These are phyloP conservation scores for Coemansia sp. DNA, from an alignment of 192 early-diverging fungal genomes.

Conservation along the genomic window DNA sequence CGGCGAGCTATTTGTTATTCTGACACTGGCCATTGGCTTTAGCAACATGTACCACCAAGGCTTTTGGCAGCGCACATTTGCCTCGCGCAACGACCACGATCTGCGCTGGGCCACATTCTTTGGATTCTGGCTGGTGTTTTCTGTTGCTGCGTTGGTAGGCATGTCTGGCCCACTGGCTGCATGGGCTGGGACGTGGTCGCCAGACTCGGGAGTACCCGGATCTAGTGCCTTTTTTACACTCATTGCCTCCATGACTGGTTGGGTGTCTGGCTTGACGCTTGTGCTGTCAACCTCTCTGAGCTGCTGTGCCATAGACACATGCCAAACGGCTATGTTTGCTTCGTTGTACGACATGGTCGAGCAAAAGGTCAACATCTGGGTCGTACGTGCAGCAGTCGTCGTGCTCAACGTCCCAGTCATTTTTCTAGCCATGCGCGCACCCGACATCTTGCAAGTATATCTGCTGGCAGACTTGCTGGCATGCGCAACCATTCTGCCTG, in stretches of 20 bases:
- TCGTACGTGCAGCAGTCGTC: constrained; percentile 42
- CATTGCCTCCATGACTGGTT: constrained; percentile 55
- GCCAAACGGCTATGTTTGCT: constrained; percentile 66
- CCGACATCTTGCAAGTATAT: constrained; percentile 61
- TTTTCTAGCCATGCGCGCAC: constrained; percentile 55
- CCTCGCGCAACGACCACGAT: constrained; percentile 62
- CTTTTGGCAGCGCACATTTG: constrained; percentile 73
- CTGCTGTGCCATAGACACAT: constrained; percentile 65
- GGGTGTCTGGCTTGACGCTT: constrained; percentile 60
- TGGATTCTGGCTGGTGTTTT: constrained; percentile 57
- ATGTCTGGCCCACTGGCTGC: constrained; percentile 64
- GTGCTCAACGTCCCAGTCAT: constrained; percentile 55
- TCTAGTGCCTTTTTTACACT: constrained; percentile 69
- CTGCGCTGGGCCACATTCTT: constrained; percentile 56
- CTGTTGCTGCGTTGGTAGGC: constrained; percentile 57
- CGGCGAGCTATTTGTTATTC: constrained; percentile 61
- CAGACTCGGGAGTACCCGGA: constrained; percentile 42
- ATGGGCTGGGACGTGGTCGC: constrained; percentile 60
- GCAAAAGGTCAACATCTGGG: constrained; percentile 46
- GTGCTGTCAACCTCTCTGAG: constrained; percentile 62
- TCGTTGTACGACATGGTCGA: constrained; percentile 60
- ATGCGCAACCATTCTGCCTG: constrained; percentile 56
- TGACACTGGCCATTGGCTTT: constrained; percentile 60
- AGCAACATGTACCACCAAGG: constrained; percentile 68
- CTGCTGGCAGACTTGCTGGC: constrained; percentile 63